These are phyloP conservation scores for Rostrohypoxylon terebratum DNA, from an alignment of 495 filamentous ascomycete genomes.

Conservation along the genomic window DNA sequence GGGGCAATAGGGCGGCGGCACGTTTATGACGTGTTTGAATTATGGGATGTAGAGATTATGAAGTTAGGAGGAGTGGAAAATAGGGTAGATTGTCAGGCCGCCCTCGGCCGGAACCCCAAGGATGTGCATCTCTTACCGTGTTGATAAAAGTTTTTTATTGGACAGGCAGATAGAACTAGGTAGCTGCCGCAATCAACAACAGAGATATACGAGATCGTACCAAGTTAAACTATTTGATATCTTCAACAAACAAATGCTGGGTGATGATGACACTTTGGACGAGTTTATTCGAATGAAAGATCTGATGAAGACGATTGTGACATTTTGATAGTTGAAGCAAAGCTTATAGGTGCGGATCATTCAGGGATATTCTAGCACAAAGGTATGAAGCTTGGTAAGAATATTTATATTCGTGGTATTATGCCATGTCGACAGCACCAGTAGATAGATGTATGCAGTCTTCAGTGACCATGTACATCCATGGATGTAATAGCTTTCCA, in stretches of 20 bases:
- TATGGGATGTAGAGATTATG: slow-evolving; percentile 21
- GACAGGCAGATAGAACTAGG: slow-evolving; percentile 42
- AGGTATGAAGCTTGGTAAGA: neutral
- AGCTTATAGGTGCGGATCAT: neutral
- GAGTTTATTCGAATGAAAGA: neutral
- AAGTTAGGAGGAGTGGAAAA: slow-evolving; percentile 29
- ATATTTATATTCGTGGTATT: slow-evolving; percentile 21
- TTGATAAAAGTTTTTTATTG: slow-evolving; percentile 45
- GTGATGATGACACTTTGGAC: neutral
- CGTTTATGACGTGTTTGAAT: slow-evolving; percentile 37
- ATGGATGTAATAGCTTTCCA: neutral
- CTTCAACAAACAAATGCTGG: neutral
- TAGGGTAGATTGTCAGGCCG: slow-evolving; percentile 45
- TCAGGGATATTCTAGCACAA: neutral
- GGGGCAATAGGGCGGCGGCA: slow-evolving; percentile 26
- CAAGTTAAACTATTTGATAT: slow-evolving; percentile 10
- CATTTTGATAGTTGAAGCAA: neutral
- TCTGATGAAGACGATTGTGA: neutral
- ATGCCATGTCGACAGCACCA: too few species aligned
- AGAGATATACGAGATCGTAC: slow-evolving; percentile 44
- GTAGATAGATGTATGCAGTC: neutral
- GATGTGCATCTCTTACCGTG: slow-evolving; percentile 45
- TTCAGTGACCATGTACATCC: neutral
- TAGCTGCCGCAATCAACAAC: slow-evolving; percentile 45
- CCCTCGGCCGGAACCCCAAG: slow-evolving; percentile 17